These are phyloP conservation scores for Prunus dulcis DNA, from an alignment of 306 rosid genomes.

Conservation along the genomic window DNA sequence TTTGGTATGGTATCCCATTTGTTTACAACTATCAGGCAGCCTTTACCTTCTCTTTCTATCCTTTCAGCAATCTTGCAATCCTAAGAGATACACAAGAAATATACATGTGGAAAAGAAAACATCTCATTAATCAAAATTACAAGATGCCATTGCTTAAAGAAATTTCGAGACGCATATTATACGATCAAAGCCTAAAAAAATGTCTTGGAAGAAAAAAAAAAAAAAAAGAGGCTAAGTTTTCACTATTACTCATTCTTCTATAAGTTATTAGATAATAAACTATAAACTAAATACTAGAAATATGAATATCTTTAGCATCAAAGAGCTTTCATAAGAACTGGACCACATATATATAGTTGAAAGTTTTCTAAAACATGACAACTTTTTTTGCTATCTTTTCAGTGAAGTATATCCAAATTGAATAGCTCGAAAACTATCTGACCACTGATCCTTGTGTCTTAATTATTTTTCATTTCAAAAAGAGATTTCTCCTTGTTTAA, in stretches of 20 bases:
- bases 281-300: background rate
- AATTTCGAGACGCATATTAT: background rate
- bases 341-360: background rate
- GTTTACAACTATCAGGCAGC: constrained; percentile 89
- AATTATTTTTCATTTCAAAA: background rate
- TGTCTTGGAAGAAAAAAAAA: background rate
- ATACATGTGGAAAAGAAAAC: background rate
- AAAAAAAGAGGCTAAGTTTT: background rate
- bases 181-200: background rate
- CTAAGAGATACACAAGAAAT: constrained; percentile 37
- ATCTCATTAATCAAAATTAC: background rate
- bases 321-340: background rate
- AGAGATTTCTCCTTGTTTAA: background rate
- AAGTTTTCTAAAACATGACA: background rate
- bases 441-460: background rate
- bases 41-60: constrained; percentile 90
- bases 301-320: background rate
- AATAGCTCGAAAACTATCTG: background rate
- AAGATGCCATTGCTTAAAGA: background rate
- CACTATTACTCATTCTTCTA: background rate
- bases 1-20: constrained; percentile 97
- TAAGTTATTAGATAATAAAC: background rate
- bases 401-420: background rate
- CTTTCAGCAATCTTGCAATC: constrained; percentile 95
- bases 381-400: background rate